These are phyloP conservation scores for Aspergillus pseudonomiae DNA, from an alignment of 2,329 filamentous ascomycete species.

Conservation along the genomic window DNA sequence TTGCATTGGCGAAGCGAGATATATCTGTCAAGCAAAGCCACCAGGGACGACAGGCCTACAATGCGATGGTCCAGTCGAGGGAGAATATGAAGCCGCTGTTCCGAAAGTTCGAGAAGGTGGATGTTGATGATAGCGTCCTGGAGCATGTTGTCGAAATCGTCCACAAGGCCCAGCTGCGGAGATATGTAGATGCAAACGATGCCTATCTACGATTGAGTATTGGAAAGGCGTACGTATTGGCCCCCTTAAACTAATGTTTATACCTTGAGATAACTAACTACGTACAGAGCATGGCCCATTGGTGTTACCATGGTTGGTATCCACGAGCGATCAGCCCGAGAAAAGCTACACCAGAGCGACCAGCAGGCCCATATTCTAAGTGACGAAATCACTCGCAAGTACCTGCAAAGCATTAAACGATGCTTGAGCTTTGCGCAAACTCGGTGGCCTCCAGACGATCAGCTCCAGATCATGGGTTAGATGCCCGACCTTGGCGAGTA, in stretches of 20 bases:
- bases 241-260: background rate
- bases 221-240: conserved; percentile 69
- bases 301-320: conserved; percentile 99
- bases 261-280: conserved; percentile 16
- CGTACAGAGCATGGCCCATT: conserved; percentile 81
- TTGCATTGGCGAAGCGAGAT: conserved; percentile 67
- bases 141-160: conserved; percentile 90
- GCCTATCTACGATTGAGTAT: conserved; percentile 92
- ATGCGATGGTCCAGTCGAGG: conserved; percentile 82
- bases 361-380: conserved; percentile 93
- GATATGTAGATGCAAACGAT: conserved; percentile 96
- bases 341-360: conserved; percentile 83
- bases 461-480: conserved; percentile 91
- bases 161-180: conserved; percentile 80
- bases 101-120: conserved; percentile 79
- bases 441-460: conserved; percentile 90
- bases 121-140: conserved; percentile 77
- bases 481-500: background rate
- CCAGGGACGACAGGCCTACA: conserved; percentile 78
- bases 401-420: conserved; percentile 94
- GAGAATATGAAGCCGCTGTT: conserved; percentile 90
- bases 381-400: conserved; percentile 93
- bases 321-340: conserved; percentile 91
- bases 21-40: conserved; percentile 68
- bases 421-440: conserved; percentile 96